Percentiles rank a stretch among this genome's conserved stretches.
Evolutionary conservation across 768 basidiomycete species (phyloP).

Genomic region (Sarcodon aspratus): DNA sequence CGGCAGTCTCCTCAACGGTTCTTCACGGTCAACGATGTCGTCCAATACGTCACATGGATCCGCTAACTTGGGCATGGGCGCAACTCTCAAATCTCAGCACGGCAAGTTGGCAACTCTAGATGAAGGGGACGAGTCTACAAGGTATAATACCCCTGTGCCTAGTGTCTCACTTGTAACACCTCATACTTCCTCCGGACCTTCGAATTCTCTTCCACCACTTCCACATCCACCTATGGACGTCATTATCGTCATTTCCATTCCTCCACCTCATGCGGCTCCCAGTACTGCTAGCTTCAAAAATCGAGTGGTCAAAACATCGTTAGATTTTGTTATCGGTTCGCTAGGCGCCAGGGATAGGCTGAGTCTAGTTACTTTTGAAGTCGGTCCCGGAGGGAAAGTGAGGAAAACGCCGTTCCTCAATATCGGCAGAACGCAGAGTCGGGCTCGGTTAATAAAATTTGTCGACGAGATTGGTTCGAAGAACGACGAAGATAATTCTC

Average conservation of each 20-base stretch:
- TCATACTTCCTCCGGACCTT: conserved; percentile 61
- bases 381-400: conserved; percentile 71
- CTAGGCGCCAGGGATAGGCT: conserved; percentile 72
- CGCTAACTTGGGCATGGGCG: conserved; percentile 5
- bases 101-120: conserved; percentile 56
- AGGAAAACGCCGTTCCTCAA: conserved; percentile 91
- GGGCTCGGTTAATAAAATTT: conserved; percentile 62
- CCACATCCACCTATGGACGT: conserved; percentile 86
- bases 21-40: conserved; percentile 56
- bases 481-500: conserved; percentile 12
- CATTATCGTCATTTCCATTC: conserved; percentile 84
- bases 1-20: conserved; percentile 54
- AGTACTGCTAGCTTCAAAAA: conserved; percentile 80
- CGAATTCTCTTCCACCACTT: conserved; percentile 71
- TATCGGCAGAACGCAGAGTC: conserved; percentile 57
- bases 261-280: conserved; percentile 56
- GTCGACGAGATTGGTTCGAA: conserved; percentile 54
- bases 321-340: conserved; percentile 78
- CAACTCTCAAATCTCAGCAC: conserved; percentile 2
- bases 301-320: conserved; percentile 78
- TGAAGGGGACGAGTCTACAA: conserved; percentile 56
- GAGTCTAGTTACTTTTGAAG: conserved; percentile 88
- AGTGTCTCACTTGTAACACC: conserved; percentile 49
- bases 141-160: conserved; percentile 35
- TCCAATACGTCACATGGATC: conserved; percentile 68